These are phyloP conservation scores for Cyclostephanos tholiformis DNA, from an alignment of 108 stramenopile species.

Conservation along the genomic window DNA sequence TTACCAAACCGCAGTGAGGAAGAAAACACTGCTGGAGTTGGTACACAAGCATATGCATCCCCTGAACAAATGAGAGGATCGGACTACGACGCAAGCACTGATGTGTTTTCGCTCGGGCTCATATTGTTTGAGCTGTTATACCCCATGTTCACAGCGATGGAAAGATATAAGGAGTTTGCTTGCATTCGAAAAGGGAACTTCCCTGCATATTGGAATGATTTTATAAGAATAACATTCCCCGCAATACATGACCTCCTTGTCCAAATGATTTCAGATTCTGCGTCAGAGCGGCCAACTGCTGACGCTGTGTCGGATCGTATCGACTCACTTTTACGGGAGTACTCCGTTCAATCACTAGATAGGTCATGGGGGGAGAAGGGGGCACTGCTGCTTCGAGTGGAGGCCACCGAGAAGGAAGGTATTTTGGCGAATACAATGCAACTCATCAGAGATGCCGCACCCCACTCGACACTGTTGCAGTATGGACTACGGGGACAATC, in stretches of 20 bases:
- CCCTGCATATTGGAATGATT: constrained; percentile 63
- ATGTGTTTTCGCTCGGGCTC: constrained; percentile 93
- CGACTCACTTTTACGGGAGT: constrained; percentile 67
- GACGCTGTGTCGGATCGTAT: constrained; percentile 57
- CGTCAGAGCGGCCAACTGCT: constrained; percentile 69
- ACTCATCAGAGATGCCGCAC: constrained; percentile 60
- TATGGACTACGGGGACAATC: constrained; percentile 77
- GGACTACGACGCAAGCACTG: constrained; percentile 92
- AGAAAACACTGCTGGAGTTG: constrained; percentile 90
- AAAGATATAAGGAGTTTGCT: constrained; percentile 53
- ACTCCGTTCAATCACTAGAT: constrained; percentile 75
- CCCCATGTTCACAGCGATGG: constrained; percentile 89
- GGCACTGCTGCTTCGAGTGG: constrained; percentile 70
- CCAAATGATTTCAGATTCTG: constrained; percentile 68
- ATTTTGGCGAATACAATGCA: constrained; percentile 66
- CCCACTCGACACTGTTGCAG: constrained; percentile 67
- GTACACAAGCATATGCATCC: constrained; percentile 91
- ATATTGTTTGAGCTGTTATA: constrained; percentile 95
- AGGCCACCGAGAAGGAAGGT: constrained; percentile 64
- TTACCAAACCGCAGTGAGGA: constrained; percentile 19
- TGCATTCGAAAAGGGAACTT: constrained; percentile 44
- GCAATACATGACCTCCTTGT: constrained; percentile 60
- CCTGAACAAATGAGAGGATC: constrained; percentile 93
- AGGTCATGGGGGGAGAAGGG: constrained; percentile 57
- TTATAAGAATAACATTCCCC: constrained; percentile 59